A percentile compares a stretch with the other conserved stretches of the same genome.
Evolutionary conservation across 352 stramenopile genomes (phyloP).

Genomic region (Phytophthora crassamura): DNA sequence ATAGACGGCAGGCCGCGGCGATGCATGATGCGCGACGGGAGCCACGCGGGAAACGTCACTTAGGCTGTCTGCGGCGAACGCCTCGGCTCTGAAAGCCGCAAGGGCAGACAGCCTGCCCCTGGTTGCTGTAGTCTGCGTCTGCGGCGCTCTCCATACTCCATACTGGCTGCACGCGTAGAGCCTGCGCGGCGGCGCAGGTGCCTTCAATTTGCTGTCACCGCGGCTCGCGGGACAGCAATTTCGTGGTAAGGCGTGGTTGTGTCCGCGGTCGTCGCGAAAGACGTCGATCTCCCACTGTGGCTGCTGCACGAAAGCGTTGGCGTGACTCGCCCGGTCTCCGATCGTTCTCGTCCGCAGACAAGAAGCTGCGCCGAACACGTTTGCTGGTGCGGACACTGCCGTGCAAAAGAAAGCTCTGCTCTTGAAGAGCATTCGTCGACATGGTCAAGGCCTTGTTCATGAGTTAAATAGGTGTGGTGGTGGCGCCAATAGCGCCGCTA

Average conservation of each 20-base stretch:
- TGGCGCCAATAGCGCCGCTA: background rate
- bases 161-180: constrained; percentile 27
- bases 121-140: too few species aligned
- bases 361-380: constrained; percentile 13
- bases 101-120: constrained; percentile 23
- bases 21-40: constrained; percentile 16
- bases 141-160: background rate
- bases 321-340: background rate
- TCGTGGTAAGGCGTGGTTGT: constrained; percentile 28
- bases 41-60: background rate
- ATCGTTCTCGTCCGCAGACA: constrained; percentile 10
- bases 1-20: constrained; percentile 23
- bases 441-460: too few species aligned
- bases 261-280: constrained; percentile 26
- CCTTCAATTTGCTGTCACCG: constrained; percentile 30
- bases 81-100: constrained; percentile 23
- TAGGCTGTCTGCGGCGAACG: constrained; percentile 19
- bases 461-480: constrained; percentile 13
- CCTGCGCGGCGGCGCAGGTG: constrained; percentile 13
- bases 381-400: background rate
- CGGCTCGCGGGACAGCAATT: too few species aligned
- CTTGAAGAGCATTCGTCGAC: background rate
- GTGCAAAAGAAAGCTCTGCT: background rate
- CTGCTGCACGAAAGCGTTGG: constrained; percentile 23
- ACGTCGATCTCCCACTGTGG: constrained; percentile 27